Evolutionary conservation across 371 early-diverging fungal genomes (phyloP).

Genomic region (Coemansia sp.): DNA sequence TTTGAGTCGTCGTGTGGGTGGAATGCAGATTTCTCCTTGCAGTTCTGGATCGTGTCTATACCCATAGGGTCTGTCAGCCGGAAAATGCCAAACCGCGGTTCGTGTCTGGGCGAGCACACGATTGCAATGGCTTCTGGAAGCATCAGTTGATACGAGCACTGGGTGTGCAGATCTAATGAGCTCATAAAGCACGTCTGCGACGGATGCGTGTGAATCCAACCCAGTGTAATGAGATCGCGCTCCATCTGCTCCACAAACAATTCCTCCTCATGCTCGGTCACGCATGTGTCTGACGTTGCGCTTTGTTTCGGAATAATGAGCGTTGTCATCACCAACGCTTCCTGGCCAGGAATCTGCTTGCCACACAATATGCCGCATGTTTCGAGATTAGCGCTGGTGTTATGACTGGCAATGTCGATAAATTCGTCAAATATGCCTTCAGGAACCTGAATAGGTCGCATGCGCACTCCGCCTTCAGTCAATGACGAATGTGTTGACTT

Average conservation of each 20-base stretch:
- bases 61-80: slow-evolving; percentile 88
- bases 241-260: slow-evolving; percentile 73
- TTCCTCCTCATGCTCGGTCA: slow-evolving; percentile 85
- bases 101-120: slow-evolving; percentile 78
- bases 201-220: slow-evolving; percentile 95
- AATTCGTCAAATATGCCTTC: slow-evolving; percentile 62
- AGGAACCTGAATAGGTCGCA: slow-evolving; percentile 71
- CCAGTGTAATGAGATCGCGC: slow-evolving; percentile 77
- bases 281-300: slow-evolving; percentile 84
- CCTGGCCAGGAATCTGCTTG: slow-evolving; percentile 59
- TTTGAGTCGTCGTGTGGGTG: slow-evolving; percentile 77
- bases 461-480: slow-evolving; percentile 61
- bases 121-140: slow-evolving; percentile 93
- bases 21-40: slow-evolving; percentile 68
- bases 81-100: slow-evolving; percentile 80
- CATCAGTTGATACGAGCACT: slow-evolving; percentile 89
- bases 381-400: slow-evolving; percentile 80
- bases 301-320: slow-evolving; percentile 87
- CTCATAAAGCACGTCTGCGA: slow-evolving; percentile 91
- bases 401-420: slow-evolving; percentile 67
- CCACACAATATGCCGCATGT: slow-evolving; percentile 91
- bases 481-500: slow-evolving; percentile 18
- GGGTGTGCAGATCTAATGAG: slow-evolving; percentile 90
- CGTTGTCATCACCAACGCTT: slow-evolving; percentile 70
- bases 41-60: slow-evolving; percentile 72